Evolutionary conservation across 345 rosid genomes (phyloP).

Genomic region (Citrus inodora): DNA sequence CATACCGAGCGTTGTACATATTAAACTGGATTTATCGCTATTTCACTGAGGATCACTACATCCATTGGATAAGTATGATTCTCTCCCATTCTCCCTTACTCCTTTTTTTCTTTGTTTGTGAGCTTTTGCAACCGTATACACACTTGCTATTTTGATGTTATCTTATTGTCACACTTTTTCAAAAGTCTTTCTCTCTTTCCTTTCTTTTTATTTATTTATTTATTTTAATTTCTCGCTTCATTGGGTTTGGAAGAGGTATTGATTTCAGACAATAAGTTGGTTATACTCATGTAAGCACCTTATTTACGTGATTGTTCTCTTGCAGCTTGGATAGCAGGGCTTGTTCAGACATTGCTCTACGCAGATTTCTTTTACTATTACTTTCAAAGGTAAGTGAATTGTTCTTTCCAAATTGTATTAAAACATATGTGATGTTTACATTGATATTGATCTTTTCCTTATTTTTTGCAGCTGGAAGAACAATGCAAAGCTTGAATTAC

Average conservation of each 20-base stretch:
- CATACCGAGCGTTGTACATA: conserved; percentile 65
- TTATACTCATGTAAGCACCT: background rate
- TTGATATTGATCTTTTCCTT: background rate
- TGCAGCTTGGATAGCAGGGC: conserved; percentile 76
- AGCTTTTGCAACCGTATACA: background rate
- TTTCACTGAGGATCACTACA: conserved; percentile 64
- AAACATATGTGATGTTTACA: background rate
- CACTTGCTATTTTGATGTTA: background rate
- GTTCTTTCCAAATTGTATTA: background rate
- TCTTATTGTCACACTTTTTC: background rate
- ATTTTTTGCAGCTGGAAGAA: conserved; percentile 71
- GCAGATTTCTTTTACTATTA: conserved; percentile 86
- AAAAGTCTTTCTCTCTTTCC: background rate
- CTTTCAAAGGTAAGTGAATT: conserved; percentile 48
- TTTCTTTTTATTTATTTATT: too few species aligned
- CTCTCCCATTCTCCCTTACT: conserved; percentile 7
- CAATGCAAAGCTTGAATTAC: conserved; percentile 77
- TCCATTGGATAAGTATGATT: conserved; percentile 75
- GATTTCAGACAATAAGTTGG: background rate
- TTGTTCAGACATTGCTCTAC: conserved; percentile 68
- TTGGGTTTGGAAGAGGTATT: background rate
- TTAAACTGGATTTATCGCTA: conserved; percentile 77
- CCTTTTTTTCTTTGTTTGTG: background rate
- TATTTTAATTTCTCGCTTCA: background rate
- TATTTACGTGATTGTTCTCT: background rate